Conservation (phyloP, 208 protist species). For the Trypanosoma cruzi region DNA sequence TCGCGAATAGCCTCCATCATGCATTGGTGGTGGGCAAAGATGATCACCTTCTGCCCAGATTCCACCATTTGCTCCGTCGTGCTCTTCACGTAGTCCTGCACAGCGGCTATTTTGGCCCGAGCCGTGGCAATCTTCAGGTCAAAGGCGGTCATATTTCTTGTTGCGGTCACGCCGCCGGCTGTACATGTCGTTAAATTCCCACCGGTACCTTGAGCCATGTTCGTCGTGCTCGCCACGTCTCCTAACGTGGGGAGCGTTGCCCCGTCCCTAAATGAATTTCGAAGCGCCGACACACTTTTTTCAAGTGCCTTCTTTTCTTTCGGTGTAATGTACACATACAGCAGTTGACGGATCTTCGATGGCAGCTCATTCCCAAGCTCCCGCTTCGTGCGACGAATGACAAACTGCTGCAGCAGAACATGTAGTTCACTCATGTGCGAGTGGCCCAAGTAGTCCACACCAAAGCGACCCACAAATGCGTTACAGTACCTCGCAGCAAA, state of each 20-base stretch:
- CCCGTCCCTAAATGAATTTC: slow-evolving; percentile 34
- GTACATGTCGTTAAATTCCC: background rate
- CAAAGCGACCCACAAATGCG: slow-evolving; percentile 72
- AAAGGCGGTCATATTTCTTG: slow-evolving; percentile 63
- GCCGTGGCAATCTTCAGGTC: slow-evolving; percentile 87
- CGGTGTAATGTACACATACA: slow-evolving; percentile 87
- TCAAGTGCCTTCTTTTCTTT: slow-evolving; percentile 85
- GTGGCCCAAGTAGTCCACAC: slow-evolving; percentile 74
- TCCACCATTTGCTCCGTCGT: slow-evolving; percentile 79
- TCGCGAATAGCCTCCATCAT: slow-evolving; percentile 92
- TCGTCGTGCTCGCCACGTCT: background rate
- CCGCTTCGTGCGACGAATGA: slow-evolving; percentile 95
- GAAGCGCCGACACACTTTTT: slow-evolving; percentile 69
- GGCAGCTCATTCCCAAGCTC: slow-evolving; percentile 90
- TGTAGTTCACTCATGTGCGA: slow-evolving; percentile 93
- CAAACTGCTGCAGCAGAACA: slow-evolving; percentile 81
- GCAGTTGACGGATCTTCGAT: slow-evolving; percentile 82
- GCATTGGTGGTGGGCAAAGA: slow-evolving; percentile 94
- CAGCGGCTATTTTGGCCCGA: slow-evolving; percentile 85
- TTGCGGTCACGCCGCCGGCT: background rate
- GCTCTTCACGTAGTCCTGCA: slow-evolving; percentile 87
- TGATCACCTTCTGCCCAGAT: slow-evolving; percentile 87
- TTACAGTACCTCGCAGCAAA: slow-evolving; percentile 96
- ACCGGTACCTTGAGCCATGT: background rate
- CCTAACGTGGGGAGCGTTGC: background rate